Conservation (phyloP, 495 filamentous ascomycete species). For the Penicillium paxilli region DNA sequence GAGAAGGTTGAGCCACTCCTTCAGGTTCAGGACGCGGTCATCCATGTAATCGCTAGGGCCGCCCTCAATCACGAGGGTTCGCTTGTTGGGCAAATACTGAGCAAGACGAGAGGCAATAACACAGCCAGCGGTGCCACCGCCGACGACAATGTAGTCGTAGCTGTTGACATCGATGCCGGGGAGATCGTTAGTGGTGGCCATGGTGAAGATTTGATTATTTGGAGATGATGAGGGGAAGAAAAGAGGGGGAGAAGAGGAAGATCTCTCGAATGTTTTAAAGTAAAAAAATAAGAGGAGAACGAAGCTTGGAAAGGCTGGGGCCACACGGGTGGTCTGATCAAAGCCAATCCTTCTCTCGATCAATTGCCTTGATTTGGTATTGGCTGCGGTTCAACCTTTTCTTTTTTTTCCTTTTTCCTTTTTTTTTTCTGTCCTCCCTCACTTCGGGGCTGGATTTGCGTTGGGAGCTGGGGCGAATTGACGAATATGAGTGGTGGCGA, state of each 20-base stretch:
- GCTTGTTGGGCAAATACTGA: constrained; percentile 65
- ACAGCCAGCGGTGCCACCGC: constrained; percentile 85
- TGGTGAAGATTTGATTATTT: constrained; percentile 27
- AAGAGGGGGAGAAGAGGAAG: not conserved
- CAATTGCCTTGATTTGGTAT: constrained; percentile 3
- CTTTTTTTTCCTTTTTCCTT: constrained; percentile 1
- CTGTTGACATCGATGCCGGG: constrained; percentile 58
- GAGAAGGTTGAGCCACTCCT: constrained; percentile 75
- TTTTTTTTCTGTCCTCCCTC: constrained; percentile 7
- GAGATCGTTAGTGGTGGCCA: constrained; percentile 62
- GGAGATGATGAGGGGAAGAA: constrained; percentile 5
- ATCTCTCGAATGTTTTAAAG: not conserved
- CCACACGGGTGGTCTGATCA: constrained; percentile 10
- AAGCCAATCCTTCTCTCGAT: constrained; percentile 9
- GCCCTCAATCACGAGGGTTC: constrained; percentile 64
- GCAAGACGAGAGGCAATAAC: constrained; percentile 74
- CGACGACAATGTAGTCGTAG: constrained; percentile 86
- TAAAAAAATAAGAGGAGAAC: not conserved
- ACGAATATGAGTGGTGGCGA: constrained; percentile 9
- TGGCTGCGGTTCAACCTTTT: constrained; percentile 6
- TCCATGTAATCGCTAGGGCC: constrained; percentile 63
- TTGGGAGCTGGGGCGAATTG: constrained; percentile 1
- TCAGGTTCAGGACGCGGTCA: constrained; percentile 70
- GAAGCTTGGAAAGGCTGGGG: not conserved
- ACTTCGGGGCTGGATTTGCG: too few relatives aligned